Base-by-base conservation (phyloP, 2,329 filamentous ascomycete genomes). In the Fusarium subglutinans region DNA sequence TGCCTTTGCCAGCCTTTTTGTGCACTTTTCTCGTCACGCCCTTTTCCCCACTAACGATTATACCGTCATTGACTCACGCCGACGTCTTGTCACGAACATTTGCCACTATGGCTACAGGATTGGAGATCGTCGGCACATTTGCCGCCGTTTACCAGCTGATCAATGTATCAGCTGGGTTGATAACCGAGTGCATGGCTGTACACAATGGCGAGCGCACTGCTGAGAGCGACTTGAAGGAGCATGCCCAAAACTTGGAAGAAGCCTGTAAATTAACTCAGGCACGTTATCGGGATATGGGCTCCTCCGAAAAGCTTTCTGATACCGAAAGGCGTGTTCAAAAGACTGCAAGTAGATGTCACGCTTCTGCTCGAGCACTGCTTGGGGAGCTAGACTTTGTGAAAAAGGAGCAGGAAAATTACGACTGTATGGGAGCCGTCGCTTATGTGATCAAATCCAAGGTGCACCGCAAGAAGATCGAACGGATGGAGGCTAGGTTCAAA, bases 131-230 rank as follows among this genome's bases (percentile, higher is more conserved):
- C 2, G 51, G 70, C 8, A 56, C 61, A 1, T 33, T 63, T 6
- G 55, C 50, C n/a, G 66, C 66, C 3, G 11, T 70, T 0, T 55
- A 70, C 14, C 63, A 70, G 45, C 28, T 69, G 11, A 67, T 72
- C 18, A 54, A 63, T 2, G 60, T 61, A 10, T 44, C 69, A 5
- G 7, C 10, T 6, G 44, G 38, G 7, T 9, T 61, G 3, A 37
- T 63, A 14, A n/a, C 18, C 14, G 24, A 37, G 11, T 68, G 50
- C 8, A 63, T 44, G 35, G 53, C 51, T 5, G 45, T 70, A 2
- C 67, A 53, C 12, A 22, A 70, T 35, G 72, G 66, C 6, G 51
- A 56, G 11, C 48, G 44, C 6, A 67, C 66, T 2, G 6, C n/a
- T 37, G 35, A 10, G 2, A 18, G 35, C 9, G 35, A 63, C 3